Conservation (phyloP, 352 stramenopile genomes). For the Phytophthora ramorum region DNA sequence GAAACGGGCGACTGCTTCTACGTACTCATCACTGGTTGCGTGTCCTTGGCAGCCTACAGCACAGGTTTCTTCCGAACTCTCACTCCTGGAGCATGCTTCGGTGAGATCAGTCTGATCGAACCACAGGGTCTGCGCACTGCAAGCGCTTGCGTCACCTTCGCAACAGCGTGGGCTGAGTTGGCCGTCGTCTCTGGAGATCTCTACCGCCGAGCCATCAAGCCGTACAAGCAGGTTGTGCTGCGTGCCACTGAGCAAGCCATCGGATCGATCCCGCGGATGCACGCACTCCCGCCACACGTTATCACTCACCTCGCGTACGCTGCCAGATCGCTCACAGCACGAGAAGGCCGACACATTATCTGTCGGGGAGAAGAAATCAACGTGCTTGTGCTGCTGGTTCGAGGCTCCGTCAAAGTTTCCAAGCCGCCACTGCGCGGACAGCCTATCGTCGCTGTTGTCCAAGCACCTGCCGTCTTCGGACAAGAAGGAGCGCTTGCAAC, state of each 20-base stretch:
- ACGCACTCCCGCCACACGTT: conserved; percentile 48
- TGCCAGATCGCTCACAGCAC: conserved; percentile 52
- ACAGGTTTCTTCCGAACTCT: conserved; percentile 77
- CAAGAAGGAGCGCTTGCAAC: conserved; percentile 65
- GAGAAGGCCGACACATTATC: conserved; percentile 53
- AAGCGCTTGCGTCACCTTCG: conserved; percentile 73
- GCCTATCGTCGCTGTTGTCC: conserved; percentile 60
- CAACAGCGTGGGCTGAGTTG: conserved; percentile 52
- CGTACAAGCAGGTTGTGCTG: conserved; percentile 76
- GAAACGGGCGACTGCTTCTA: conserved; percentile 78
- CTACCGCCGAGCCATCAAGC: conserved; percentile 72
- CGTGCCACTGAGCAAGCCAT: conserved; percentile 60
- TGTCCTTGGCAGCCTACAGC: conserved; percentile 70
- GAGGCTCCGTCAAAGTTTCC: conserved; percentile 74
- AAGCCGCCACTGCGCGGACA: conserved; percentile 20
- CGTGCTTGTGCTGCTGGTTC: conserved; percentile 67
- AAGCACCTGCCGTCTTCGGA: conserved; percentile 73
- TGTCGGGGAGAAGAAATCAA: conserved; percentile 61
- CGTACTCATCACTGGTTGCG: conserved; percentile 69
- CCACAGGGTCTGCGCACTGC: conserved; percentile 57
- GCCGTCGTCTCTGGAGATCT: conserved; percentile 65
- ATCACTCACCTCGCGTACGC: conserved; percentile 75
- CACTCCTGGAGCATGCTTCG: conserved; percentile 69
- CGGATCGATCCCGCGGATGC: conserved; percentile 58
- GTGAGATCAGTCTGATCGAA: conserved; percentile 77